Percentiles rank a stretch among this genome's conserved stretches.
Evolutionary conservation across 345 rosid genomes (phyloP).

Genomic region (Heritiera fomes): DNA sequence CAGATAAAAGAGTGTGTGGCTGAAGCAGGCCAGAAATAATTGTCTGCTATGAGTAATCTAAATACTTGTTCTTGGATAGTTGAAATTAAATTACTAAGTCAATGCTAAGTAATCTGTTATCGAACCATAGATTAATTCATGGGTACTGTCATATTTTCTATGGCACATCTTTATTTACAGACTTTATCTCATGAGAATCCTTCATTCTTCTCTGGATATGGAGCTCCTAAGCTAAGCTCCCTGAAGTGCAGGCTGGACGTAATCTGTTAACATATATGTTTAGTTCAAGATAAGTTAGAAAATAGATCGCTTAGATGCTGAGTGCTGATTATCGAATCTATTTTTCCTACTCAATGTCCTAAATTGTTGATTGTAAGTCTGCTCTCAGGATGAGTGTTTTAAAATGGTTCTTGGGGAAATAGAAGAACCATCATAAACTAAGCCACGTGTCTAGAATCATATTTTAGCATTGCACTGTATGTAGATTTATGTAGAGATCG

Average conservation of each 20-base stretch:
- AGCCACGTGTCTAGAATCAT: conserved; percentile 88
- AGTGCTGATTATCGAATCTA: not conserved
- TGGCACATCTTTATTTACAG: not conserved
- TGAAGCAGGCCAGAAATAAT: not conserved
- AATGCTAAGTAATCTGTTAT: not conserved
- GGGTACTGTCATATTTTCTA: not conserved
- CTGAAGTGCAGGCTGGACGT: not conserved
- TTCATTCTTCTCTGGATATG: not conserved
- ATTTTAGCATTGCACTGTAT: conserved; percentile 98
- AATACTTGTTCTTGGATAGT: not conserved
- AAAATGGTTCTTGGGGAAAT: conserved; percentile 96
- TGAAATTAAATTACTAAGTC: not conserved
- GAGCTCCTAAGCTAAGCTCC: not conserved
- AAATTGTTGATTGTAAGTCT: conserved; percentile 26
- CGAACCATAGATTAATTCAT: not conserved
- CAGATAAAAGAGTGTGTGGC: not conserved
- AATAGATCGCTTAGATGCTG: no score
- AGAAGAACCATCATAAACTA: conserved; percentile 86
- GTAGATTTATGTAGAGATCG: conserved; percentile 31
- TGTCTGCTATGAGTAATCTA: not conserved
- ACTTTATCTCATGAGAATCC: not conserved
- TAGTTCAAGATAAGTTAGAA: no score
- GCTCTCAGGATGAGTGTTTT: conserved; percentile 89
- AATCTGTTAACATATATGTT: not conserved
- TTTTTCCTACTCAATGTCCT: conserved; percentile 10